Evolutionary conservation across 208 protist species (phyloP), one percentile per base, ranked within the genome.

Genomic region (Polymyxa betae): DNA sequence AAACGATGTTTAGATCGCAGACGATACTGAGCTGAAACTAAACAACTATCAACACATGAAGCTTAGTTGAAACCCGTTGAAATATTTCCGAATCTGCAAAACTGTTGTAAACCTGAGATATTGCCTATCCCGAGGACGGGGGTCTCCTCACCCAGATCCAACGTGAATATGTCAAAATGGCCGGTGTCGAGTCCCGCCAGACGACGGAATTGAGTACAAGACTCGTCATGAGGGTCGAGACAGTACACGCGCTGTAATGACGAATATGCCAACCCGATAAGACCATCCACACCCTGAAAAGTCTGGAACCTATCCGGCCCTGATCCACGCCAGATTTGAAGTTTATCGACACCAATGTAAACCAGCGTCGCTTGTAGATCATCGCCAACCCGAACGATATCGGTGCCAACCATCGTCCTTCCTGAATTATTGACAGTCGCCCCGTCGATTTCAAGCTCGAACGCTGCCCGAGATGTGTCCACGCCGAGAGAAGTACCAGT

Each of bases 181-280:
- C 16, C 35, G 5, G 35, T n/a, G n/a, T 35, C 35, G 72, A 82
- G 35, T 82, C 72, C n/a, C 16, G n/a, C 72, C 5, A 82, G 72
- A 5, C n/a, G 72, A 5, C 35, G 35, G 72, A 82, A 82, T 43
- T 5, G 72, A 35, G 72, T 82, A n/a, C 72, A 82, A n/a, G 72
- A 82, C n/a, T 35, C n/a, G n/a, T 82, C 5, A 20, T 35, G 16
- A 5, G 35, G 72, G 5, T 43, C n/a, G 16, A 5, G n/a, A 43
- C 72, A 82, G 16, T 5, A 82, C 5, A 40, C 5, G 16, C 16
- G 10, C 5, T 5, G 16, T 35, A 82, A 16, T 35, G 72, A 82
- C 35, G 5, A 5, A n/a, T 82, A 82, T 20, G 72, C 5, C 12
- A 82, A 43, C n/a, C 72, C 72, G 16, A 82, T 20, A 20, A 82